A percentile compares a stretch with the other conserved stretches of the same genome.
These are phyloP conservation scores for Leptographium galeiforme DNA, from an alignment of 2,329 filamentous ascomycete genomes.

Conservation along the genomic window DNA sequence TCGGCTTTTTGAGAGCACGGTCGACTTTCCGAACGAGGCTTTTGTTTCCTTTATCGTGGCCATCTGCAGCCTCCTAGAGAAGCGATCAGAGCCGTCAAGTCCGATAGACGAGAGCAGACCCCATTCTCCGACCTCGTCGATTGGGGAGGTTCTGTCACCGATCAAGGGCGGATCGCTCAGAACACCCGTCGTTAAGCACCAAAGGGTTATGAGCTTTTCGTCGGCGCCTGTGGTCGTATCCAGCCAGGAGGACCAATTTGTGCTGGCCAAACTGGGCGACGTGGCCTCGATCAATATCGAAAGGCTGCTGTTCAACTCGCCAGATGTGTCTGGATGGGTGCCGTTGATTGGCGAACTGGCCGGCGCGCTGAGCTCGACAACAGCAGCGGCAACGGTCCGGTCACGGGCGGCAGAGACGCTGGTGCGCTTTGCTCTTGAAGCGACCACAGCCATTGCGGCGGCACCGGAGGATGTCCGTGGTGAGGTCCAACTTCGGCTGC, in stretches of 20 bases:
- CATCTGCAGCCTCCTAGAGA: constrained; percentile 56
- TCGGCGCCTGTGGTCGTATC: constrained; percentile 31
- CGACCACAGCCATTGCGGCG: constrained; percentile 39
- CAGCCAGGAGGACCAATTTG: constrained; percentile 51
- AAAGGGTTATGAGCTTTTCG: constrained; percentile 34
- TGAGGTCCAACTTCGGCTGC: constrained; percentile 56
- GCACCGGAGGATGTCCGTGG: constrained; percentile 38
- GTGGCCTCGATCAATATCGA: constrained; percentile 62
- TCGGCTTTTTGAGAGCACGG: constrained; percentile 79
- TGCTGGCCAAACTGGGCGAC: constrained; percentile 60
- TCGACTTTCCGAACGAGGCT: constrained; percentile 73
- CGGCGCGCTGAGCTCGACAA: constrained; percentile 31
- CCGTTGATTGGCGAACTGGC: constrained; percentile 46
- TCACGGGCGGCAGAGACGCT: constrained; percentile 52
- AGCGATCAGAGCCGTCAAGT: constrained; percentile 15
- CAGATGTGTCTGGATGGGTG: constrained; percentile 63
- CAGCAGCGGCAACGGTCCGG: constrained; percentile 38
- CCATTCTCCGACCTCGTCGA: neutral
- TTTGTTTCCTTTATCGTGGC: constrained; percentile 68
- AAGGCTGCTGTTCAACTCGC: constrained; percentile 54
- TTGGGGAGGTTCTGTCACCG: neutral
- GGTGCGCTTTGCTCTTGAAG: constrained; percentile 42
- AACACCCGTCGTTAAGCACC: constrained; percentile 20
- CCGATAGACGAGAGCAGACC: constrained; percentile 18
- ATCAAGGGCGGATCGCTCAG: constrained; percentile 17